Percentiles rank a stretch among this genome's conserved stretches.
Evolutionary conservation across 306 rosid species (phyloP).

Genomic region (Pyrus betulifolia): DNA sequence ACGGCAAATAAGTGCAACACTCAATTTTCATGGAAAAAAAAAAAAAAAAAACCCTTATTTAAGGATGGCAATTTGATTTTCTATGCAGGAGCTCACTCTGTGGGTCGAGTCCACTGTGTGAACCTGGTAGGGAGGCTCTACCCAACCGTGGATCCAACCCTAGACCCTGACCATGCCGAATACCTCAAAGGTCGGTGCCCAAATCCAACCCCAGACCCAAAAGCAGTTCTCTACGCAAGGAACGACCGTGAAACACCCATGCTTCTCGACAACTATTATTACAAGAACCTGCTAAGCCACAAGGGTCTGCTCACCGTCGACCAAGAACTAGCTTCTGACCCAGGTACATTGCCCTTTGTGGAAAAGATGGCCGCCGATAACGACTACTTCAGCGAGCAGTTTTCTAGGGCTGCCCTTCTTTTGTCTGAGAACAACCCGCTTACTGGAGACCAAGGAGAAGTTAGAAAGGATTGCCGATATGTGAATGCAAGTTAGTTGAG

Average conservation of each 20-base stretch:
- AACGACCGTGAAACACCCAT: constrained; percentile 65
- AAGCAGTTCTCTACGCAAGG: constrained; percentile 42
- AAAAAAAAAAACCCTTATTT: too few relatives aligned
- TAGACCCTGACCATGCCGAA: constrained; percentile 44
- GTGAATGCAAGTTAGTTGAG: constrained; percentile 27
- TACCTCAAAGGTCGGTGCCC: constrained; percentile 74
- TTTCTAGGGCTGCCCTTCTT: constrained; percentile 46
- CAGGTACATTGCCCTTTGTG: constrained; percentile 58
- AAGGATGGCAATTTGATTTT: not conserved
- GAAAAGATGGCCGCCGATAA: constrained; percentile 65
- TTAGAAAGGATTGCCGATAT: constrained; percentile 71
- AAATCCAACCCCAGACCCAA: constrained; percentile 50
- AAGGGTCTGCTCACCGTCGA: constrained; percentile 68
- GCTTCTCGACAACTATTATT: constrained; percentile 72
- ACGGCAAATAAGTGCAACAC: too few relatives aligned
- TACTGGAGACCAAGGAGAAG: constrained; percentile 45
- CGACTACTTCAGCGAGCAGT: constrained; percentile 55
- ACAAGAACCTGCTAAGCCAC: constrained; percentile 49
- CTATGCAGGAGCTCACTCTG: constrained; percentile 67
- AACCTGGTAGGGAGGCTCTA: constrained; percentile 59
- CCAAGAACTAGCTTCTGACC: constrained; percentile 48
- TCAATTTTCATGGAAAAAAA: too few relatives aligned
- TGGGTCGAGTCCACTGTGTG: constrained; percentile 70
- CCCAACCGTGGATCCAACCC: constrained; percentile 50
- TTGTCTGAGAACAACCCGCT: constrained; percentile 70